Evolutionary conservation across 2,329 filamentous ascomycete genomes (phyloP).

Genomic region (Gnomoniopsis sp.): DNA sequence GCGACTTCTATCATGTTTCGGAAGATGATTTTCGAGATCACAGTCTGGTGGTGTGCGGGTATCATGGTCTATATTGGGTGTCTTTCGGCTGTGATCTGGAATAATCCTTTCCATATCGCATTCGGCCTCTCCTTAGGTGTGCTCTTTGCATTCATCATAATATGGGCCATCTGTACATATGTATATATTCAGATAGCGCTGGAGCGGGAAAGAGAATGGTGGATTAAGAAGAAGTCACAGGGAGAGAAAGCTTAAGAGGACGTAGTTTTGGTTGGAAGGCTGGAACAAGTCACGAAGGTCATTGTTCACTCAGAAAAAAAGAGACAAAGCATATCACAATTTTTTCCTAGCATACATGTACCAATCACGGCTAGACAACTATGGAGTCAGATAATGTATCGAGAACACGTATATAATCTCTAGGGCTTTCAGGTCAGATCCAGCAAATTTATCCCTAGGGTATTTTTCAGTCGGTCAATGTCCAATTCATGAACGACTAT

Average conservation of each 20-base stretch:
- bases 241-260: constrained; percentile 2
- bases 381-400: no score
- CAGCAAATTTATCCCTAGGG: no score
- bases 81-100: constrained; percentile 14
- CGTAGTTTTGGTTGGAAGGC: no score
- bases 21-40: constrained; percentile 14
- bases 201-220: constrained; percentile 12
- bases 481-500: no score
- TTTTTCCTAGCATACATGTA: no score
- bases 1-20: constrained; percentile 11
- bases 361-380: no score
- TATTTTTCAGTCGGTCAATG: no score
- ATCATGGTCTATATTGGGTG: constrained; percentile 12
- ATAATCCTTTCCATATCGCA: constrained; percentile 6
- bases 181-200: constrained; percentile 6
- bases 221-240: constrained; percentile 6
- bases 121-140: constrained; percentile 15
- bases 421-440: no score
- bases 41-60: constrained; percentile 13
- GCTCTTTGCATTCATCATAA: constrained; percentile 6
- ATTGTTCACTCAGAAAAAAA: no score
- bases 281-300: no score
- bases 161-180: constrained; percentile 10
- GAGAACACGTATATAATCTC: no score
- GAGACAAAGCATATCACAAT: no score